phyloP scores from a whole-genome alignment of 208 protist genomes.

The Acanthamoeba royreba region DNA sequence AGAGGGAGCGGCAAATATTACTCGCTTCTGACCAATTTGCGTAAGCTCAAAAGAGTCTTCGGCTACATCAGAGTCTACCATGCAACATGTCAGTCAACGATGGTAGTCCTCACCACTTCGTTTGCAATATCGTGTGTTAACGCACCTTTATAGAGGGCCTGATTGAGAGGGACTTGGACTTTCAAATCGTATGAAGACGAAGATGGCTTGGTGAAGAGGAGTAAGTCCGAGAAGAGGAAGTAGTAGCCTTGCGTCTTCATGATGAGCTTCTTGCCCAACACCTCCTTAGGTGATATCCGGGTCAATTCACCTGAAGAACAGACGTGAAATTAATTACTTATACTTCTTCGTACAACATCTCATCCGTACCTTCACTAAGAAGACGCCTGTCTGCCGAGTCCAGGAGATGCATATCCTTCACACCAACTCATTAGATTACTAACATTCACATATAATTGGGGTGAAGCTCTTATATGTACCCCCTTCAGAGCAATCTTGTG shows the following conservation, averaged over 20 bases:
- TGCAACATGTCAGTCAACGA: not conserved
- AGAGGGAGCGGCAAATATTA: not conserved
- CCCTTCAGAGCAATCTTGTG: slow-evolving; percentile 2
- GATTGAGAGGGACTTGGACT: not conserved
- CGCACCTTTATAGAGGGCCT: not conserved
- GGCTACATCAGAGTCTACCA: not conserved
- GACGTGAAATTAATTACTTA: not conserved
- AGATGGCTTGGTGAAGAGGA: not conserved
- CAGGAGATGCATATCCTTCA: not conserved
- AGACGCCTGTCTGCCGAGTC: not conserved
- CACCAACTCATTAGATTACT: not conserved
- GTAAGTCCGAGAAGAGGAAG: slow-evolving; percentile 14
- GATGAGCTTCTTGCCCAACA: not conserved
- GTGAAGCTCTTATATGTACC: no score
- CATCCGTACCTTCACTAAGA: not conserved
- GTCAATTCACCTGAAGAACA: not conserved
- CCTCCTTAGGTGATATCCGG: not conserved
- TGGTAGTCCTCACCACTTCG: not conserved
- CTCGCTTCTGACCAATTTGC: slow-evolving; percentile 3
- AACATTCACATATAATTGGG: no score
- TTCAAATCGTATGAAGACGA: not conserved
- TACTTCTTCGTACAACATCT: not conserved
- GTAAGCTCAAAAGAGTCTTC: not conserved
- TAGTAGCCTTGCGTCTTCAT: not conserved
- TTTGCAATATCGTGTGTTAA: not conserved